Percentiles rank a stretch among this genome's conserved stretches.
phyloP scores from a whole-genome alignment of 768 basidiomycete species.

The Trametes gibbosa region DNA sequence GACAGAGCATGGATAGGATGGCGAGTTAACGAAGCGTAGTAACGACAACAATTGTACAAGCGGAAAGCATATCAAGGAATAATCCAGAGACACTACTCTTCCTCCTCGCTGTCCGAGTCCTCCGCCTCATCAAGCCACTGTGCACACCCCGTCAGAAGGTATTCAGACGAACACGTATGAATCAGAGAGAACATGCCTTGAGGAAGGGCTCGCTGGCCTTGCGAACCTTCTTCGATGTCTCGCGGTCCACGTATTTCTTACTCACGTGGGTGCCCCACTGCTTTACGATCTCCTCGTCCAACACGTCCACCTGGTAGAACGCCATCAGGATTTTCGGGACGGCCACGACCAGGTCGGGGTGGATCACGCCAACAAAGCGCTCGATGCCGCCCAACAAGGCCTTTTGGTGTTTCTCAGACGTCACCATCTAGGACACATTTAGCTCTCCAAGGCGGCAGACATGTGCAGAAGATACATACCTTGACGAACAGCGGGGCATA shows the following conservation, averaged over 20 bases:
- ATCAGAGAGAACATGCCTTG: conserved; percentile 51
- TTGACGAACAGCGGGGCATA: conserved; percentile 75
- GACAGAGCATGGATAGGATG: no score
- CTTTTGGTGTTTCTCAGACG: conserved; percentile 95
- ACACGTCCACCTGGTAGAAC: conserved; percentile 87
- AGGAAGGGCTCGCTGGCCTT: conserved; percentile 96
- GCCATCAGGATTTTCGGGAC: conserved; percentile 94
- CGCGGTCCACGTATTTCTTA: conserved; percentile 95
- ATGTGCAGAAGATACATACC: conserved; percentile 43
- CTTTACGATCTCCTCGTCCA: conserved; percentile 87
- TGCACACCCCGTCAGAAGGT: conserved; percentile 2
- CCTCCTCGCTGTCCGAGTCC: conserved; percentile 55
- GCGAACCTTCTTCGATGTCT: conserved; percentile 91
- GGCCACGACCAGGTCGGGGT: conserved; percentile 66
- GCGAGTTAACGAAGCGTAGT: no score
- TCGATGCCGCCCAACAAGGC: conserved; percentile 91
- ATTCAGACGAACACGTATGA: background rate
- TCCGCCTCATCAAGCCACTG: conserved; percentile 91
- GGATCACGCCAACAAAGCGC: conserved; percentile 70
- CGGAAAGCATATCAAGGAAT: no score
- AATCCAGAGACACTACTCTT: background rate
- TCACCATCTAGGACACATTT: conserved; percentile 61
- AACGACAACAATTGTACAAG: no score
- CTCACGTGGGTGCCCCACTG: conserved; percentile 97
- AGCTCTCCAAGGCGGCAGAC: background rate